These are phyloP conservation scores for Cladophialophora carrionii DNA, from an alignment of 2,329 filamentous ascomycete genomes.

Conservation along the genomic window DNA sequence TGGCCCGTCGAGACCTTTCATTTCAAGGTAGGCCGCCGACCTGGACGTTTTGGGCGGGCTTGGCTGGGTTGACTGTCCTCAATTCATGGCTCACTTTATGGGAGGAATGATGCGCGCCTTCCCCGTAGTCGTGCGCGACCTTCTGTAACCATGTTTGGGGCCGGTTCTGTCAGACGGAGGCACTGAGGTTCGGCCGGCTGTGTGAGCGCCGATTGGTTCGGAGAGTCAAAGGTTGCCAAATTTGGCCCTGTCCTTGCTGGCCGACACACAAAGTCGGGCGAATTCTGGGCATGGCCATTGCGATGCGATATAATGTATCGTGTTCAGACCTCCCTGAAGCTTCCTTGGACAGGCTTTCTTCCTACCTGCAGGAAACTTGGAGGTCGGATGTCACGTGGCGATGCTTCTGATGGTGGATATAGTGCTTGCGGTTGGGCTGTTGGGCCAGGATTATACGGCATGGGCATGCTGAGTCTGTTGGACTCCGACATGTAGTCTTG, in stretches of 20 bases:
- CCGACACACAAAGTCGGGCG: neutral
- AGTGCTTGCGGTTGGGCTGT: neutral
- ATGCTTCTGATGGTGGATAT: constrained; percentile 2
- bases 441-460: constrained; percentile 21
- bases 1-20: neutral
- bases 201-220: neutral
- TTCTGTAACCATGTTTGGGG: neutral
- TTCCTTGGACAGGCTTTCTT: constrained; percentile 44
- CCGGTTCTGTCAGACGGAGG: neutral
- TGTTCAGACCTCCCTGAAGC: constrained; percentile 43
- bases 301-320: neutral
- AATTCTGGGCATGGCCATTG: neutral
- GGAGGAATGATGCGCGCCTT: neutral
- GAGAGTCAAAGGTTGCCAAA: neutral
- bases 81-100: too few relatives aligned
- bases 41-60: neutral
- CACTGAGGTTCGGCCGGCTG: neutral
- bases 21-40: neutral
- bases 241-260: neutral
- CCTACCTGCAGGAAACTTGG: constrained; percentile 49
- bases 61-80: neutral
- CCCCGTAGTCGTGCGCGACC: neutral
- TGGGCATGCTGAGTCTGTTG: constrained; percentile 23
- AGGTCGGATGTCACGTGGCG: constrained; percentile 42
- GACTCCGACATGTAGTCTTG: constrained; percentile 19